phyloP scores from a whole-genome alignment of 768 basidiomycete genomes.

The Amanita molliuscula region DNA sequence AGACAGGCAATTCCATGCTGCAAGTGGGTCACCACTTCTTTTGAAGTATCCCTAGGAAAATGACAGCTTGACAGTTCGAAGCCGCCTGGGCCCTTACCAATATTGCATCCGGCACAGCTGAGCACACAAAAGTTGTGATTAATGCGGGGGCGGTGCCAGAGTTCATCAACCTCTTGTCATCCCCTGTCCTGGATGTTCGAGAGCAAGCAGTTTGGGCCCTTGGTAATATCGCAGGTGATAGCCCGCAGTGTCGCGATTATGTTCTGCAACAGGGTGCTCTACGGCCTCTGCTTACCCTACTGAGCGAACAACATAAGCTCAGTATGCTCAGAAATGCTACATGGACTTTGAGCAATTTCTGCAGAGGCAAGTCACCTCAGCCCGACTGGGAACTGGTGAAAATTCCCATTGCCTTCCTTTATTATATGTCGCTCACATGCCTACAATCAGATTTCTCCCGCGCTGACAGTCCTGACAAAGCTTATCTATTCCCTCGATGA shows the following conservation, averaged over 20 bases:
- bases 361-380: slow-evolving; percentile 95
- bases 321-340: slow-evolving; percentile 99
- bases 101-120: slow-evolving; percentile 96
- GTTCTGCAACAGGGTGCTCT: slow-evolving; percentile 91
- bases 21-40: slow-evolving; percentile 39
- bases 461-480: slow-evolving; percentile 93
- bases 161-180: slow-evolving; percentile 94
- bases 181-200: slow-evolving; percentile 90
- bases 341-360: slow-evolving; percentile 99
- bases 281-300: slow-evolving; percentile 76
- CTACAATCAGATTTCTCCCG: slow-evolving; percentile 81
- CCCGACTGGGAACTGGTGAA: slow-evolving; percentile 95
- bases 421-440: slow-evolving; percentile 9
- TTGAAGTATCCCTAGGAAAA: slow-evolving; percentile 4
- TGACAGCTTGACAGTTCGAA: slow-evolving; percentile 56
- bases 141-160: slow-evolving; percentile 89
- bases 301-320: slow-evolving; percentile 96
- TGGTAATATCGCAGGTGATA: slow-evolving; percentile 98
- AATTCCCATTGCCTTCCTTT: slow-evolving; percentile 8
- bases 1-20: slow-evolving; percentile 71
- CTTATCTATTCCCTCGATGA: slow-evolving; percentile 98
- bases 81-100: slow-evolving; percentile 98
- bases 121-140: slow-evolving; percentile 98
- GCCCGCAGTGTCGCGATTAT: slow-evolving; percentile 94
- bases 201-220: slow-evolving; percentile 99